These are phyloP conservation scores for Candida silvatica DNA, from an alignment of 805 yeast genomes.

Conservation along the genomic window DNA sequence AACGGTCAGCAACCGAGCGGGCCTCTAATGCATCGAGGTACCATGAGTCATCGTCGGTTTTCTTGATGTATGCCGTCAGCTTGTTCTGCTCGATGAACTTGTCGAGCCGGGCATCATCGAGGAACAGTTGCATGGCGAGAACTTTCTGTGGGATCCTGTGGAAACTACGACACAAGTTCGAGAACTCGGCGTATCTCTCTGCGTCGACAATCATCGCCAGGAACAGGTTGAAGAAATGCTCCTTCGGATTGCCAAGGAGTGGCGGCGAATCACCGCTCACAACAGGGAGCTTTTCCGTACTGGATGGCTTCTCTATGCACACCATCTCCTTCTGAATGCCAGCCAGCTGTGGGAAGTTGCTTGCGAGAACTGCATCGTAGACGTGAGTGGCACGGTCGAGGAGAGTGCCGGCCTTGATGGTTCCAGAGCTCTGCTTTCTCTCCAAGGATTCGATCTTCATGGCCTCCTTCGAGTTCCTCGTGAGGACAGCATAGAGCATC, in stretches of 20 bases:
- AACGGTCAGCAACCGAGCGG: conserved; percentile 13
- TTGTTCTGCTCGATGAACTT: conserved; percentile 35
- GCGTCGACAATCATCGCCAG: conserved; percentile 47
- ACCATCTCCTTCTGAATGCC: too few relatives aligned
- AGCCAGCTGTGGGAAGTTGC: conserved; percentile 47
- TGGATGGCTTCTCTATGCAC: too few relatives aligned
- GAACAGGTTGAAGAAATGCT: conserved; percentile 24
- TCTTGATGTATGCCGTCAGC: conserved; percentile 24
- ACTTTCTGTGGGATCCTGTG: conserved; percentile 29
- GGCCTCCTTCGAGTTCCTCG: conserved; percentile 54
- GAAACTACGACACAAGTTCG: conserved; percentile 49
- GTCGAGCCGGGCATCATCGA: conserved; percentile 25
- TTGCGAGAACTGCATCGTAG: too few relatives aligned
- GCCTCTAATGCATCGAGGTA: conserved; percentile 20
- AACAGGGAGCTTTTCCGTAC: too few relatives aligned
- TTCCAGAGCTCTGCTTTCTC: too few relatives aligned
- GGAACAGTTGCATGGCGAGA: conserved; percentile 10
- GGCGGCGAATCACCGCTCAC: conserved; percentile 8
- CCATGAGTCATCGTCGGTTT: conserved; percentile 4
- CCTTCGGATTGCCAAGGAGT: conserved; percentile 12
- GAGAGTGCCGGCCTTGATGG: too few relatives aligned
- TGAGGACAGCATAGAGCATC: conserved; percentile 65
- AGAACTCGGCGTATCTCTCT: conserved; percentile 49
- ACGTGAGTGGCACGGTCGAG: too few relatives aligned
- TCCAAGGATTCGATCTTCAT: conserved; percentile 33